Evolutionary conservation across 805 yeast genomes (phyloP).

Genomic region (Pichia deserticola): DNA sequence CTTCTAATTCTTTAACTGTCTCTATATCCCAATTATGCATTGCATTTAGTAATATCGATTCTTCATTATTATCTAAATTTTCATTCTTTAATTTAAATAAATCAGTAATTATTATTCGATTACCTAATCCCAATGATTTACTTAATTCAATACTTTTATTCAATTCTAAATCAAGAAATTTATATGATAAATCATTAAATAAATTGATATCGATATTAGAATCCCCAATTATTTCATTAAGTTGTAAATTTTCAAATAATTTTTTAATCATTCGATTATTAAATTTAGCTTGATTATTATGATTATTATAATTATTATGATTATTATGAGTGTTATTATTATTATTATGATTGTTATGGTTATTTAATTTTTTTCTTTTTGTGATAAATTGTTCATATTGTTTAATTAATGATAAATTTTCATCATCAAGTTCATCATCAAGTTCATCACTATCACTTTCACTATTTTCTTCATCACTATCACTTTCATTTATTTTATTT

Average conservation of each 20-base stretch:
- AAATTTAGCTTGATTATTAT: not conserved
- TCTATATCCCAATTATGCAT: slow-evolving; percentile 12
- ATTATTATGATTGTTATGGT: not conserved
- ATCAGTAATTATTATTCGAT: not conserved
- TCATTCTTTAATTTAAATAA: slow-evolving; percentile 4
- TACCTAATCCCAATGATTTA: slow-evolving; percentile 22
- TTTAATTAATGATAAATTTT: slow-evolving; percentile 13
- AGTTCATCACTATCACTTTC: not conserved
- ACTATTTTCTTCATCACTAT: not conserved
- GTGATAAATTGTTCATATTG: slow-evolving; percentile 1
- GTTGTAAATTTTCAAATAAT: not conserved
- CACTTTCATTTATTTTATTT: not conserved
- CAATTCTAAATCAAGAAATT: slow-evolving; percentile 30
- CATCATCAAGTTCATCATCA: slow-evolving; percentile 9
- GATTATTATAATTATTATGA: not conserved
- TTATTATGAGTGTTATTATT: not conserved
- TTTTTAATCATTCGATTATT: not conserved
- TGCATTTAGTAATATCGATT: slow-evolving; percentile 5
- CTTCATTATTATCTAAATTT: not conserved
- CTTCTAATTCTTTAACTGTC: slow-evolving; percentile 8
- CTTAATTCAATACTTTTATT: slow-evolving; percentile 30
- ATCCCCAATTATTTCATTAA: not conserved
- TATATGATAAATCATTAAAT: slow-evolving; percentile 28
- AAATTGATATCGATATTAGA: slow-evolving; percentile 1
- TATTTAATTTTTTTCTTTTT: not conserved